phyloP scores from a whole-genome alignment of 2,329 filamentous ascomycete species.

The Ambrosiella xylebori region DNA sequence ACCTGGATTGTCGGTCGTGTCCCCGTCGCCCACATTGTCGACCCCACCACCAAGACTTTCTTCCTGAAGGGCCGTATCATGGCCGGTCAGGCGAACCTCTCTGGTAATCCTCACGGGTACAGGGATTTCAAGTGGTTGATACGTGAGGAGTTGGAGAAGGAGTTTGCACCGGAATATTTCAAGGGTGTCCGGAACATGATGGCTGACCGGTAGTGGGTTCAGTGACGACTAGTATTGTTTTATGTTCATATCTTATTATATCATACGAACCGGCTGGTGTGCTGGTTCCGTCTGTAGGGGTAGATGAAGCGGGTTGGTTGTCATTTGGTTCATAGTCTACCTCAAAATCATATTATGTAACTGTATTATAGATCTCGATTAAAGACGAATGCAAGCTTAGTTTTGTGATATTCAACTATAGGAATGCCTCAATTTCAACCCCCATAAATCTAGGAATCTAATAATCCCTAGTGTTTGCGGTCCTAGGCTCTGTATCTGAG shows the following conservation, averaged over 20 bases:
- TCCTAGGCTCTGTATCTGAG: no score
- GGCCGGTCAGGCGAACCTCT: constrained; percentile 80
- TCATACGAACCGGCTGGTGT: background rate
- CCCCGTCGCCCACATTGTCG: constrained; percentile 64
- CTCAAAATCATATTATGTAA: constrained; percentile 1
- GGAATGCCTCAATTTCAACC: no score
- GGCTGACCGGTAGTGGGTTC: constrained; percentile 41
- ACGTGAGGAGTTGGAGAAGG: constrained; percentile 64
- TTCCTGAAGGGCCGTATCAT: constrained; percentile 95
- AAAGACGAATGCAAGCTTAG: constrained; percentile 12
- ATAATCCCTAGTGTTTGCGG: no score
- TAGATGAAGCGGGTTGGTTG: background rate
- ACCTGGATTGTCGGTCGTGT: constrained; percentile 91
- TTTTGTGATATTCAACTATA: no score
- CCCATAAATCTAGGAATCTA: no score
- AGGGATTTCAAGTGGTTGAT: constrained; percentile 84
- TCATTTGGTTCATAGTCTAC: background rate
- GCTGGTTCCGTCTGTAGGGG: constrained; percentile 4
- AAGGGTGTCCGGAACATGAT: constrained; percentile 67
- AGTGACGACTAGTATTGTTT: background rate
- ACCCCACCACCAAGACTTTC: constrained; percentile 66
- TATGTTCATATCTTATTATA: background rate
- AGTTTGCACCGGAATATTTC: constrained; percentile 54
- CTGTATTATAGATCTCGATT: constrained; percentile 10
- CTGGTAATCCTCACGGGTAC: constrained; percentile 52